Conservation (phyloP, 2,329 filamentous ascomycete genomes). For the Aspergillus hortae region DNA sequence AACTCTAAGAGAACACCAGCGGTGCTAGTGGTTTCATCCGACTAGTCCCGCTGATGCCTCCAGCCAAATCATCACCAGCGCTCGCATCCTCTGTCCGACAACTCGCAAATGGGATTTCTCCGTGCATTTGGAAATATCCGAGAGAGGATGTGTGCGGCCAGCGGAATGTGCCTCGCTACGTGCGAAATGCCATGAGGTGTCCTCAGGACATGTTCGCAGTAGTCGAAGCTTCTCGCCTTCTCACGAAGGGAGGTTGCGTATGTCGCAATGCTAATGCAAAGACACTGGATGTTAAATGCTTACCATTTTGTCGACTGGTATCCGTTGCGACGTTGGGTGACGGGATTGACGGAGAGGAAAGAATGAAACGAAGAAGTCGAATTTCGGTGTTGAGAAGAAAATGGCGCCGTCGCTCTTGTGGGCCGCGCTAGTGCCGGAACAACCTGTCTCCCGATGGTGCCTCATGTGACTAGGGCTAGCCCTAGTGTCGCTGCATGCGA, state of each 20-base stretch:
- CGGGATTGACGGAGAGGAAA: constrained; percentile 40
- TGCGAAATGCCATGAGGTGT: constrained; percentile 25
- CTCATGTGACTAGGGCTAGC: constrained; percentile 20
- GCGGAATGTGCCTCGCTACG: constrained; percentile 36
- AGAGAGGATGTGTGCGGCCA: constrained; percentile 26
- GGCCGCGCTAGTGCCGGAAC: constrained; percentile 28
- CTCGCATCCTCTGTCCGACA: constrained; percentile 22
- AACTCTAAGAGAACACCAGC: constrained; percentile 76
- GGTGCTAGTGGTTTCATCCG: constrained; percentile 48
- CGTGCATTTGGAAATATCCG: constrained; percentile 1
- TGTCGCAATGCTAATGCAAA: constrained; percentile 3
- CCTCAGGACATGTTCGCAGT: constrained; percentile 37
- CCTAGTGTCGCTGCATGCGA: constrained; percentile 4
- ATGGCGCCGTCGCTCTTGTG: constrained; percentile 26
- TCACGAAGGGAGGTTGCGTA: not conserved
- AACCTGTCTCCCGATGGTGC: constrained; percentile 10
- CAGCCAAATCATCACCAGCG: constrained; percentile 51
- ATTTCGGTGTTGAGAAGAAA: constrained; percentile 17
- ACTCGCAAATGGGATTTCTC: not conserved
- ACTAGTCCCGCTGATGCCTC: constrained; percentile 44
- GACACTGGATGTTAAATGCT: constrained; percentile 50
- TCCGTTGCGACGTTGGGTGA: constrained; percentile 47
- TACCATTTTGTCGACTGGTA: constrained; percentile 60
- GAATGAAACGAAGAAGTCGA: constrained; percentile 20
- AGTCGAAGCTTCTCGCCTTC: constrained; percentile 30